These are phyloP conservation scores for Mycena vitilis DNA, from an alignment of 768 basidiomycete species.

Conservation along the genomic window DNA sequence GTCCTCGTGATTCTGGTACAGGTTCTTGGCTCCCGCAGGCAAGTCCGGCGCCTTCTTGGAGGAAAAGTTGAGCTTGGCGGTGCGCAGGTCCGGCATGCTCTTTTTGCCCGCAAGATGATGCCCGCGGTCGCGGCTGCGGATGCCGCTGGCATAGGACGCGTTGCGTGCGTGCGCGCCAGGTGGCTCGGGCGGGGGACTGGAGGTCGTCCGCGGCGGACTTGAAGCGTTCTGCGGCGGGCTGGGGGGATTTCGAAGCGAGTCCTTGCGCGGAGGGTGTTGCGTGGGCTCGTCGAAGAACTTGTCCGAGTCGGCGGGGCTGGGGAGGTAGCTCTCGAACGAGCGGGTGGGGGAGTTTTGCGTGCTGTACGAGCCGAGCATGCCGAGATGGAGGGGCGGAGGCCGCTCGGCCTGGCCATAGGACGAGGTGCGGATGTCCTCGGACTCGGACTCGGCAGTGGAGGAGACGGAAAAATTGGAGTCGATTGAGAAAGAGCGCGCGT, in stretches of 20 bases:
- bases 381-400: conserved; percentile 63
- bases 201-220: no score
- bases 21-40: conserved; percentile 33
- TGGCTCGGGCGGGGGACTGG: conserved; percentile 13
- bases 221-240: no score
- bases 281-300: conserved; percentile 58
- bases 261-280: conserved; percentile 33
- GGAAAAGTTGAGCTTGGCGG: conserved; percentile 54
- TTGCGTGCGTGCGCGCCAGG: conserved; percentile 55
- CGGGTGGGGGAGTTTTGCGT: conserved; percentile 57
- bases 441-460: conserved; percentile 53
- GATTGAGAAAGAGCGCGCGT: conserved; percentile 69
- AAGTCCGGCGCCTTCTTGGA: conserved; percentile 44
- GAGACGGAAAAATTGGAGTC: conserved; percentile 69
- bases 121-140: conserved; percentile 47
- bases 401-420: conserved; percentile 48
- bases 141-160: conserved; percentile 61
- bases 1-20: conserved; percentile 45
- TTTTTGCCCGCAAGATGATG: conserved; percentile 67
- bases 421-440: conserved; percentile 41
- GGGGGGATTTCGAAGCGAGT: conserved; percentile 38
- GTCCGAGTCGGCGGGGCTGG: conserved; percentile 68
- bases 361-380: conserved; percentile 55
- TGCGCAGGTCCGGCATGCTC: conserved; percentile 87
- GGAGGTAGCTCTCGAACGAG: conserved; percentile 66